phyloP scores from a whole-genome alignment of 202 grass and related monocot species.

The Elaeis oleifera region DNA sequence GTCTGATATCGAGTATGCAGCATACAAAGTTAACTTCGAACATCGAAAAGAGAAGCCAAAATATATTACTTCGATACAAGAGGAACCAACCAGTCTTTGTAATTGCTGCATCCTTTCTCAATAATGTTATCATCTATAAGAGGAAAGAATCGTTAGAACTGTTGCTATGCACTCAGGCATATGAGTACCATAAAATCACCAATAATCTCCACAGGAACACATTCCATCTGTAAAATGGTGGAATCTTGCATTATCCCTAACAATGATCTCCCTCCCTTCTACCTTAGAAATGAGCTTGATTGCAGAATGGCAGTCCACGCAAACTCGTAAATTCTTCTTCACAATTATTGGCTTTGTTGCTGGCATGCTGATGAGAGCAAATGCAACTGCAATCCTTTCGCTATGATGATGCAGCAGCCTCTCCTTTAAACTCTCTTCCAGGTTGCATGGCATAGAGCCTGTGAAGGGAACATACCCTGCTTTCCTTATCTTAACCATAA shows the following conservation, averaged over 20 bases:
- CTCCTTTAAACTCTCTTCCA: conserved; percentile 38
- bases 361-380: conserved; percentile 53
- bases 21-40: too few relatives aligned
- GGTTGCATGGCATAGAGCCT: conserved; percentile 31
- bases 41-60: too few relatives aligned
- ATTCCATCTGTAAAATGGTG: conserved; percentile 42
- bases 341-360: conserved; percentile 49
- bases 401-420: conserved; percentile 52
- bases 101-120: too few relatives aligned
- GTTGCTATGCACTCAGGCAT: too few relatives aligned
- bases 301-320: conserved; percentile 43
- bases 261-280: conserved; percentile 49
- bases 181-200: conserved; percentile 26
- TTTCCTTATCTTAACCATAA: conserved; percentile 35
- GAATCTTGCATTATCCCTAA: conserved; percentile 57
- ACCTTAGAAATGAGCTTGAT: conserved; percentile 50
- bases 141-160: too few relatives aligned
- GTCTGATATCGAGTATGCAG: too few relatives aligned
- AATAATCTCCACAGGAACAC: conserved; percentile 57
- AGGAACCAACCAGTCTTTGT: too few relatives aligned
- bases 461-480: conserved; percentile 44
- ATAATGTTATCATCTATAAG: too few relatives aligned
- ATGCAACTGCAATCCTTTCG: conserved; percentile 45
- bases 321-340: conserved; percentile 63
- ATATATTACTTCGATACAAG: too few relatives aligned